These are phyloP conservation scores for Termitomyces sp. DNA, from an alignment of 768 basidiomycete genomes.

Conservation along the genomic window DNA sequence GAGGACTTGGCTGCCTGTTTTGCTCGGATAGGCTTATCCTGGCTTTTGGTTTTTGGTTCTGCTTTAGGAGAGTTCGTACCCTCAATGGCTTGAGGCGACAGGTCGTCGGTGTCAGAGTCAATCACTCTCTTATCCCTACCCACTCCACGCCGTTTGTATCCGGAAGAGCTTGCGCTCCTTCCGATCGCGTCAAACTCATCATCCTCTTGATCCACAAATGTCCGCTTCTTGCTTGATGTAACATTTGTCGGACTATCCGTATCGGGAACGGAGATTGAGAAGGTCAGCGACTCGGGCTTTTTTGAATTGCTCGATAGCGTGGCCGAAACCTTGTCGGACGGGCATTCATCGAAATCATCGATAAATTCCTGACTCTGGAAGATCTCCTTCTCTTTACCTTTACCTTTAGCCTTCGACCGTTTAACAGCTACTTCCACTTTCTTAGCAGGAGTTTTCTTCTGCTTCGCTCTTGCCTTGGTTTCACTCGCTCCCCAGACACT, in stretches of 20 bases:
- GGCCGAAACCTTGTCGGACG: conserved; percentile 5
- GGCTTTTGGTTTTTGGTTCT: conserved; percentile 12
- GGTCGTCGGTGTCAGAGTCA: conserved; percentile 28
- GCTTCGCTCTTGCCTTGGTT: conserved; percentile 16
- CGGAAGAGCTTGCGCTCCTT: neutral
- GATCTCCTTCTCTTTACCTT: conserved; percentile 23
- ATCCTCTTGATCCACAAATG: conserved; percentile 16
- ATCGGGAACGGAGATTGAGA: conserved; percentile 21
- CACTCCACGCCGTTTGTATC: neutral
- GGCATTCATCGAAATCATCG: conserved; percentile 24
- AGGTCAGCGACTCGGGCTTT: conserved; percentile 14
- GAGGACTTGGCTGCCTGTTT: neutral
- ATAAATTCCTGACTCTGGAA: conserved; percentile 43
- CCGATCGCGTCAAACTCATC: conserved; percentile 13
- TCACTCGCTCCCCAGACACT: conserved; percentile 1
- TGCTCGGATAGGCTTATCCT: neutral
- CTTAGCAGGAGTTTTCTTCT: conserved; percentile 21
- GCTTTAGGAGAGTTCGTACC: neutral
- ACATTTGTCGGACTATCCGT: conserved; percentile 14
- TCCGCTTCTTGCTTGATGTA: conserved; percentile 20
- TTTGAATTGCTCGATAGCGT: neutral
- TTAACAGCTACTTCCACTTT: conserved; percentile 14
- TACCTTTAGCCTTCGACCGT: conserved; percentile 19
- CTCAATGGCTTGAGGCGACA: neutral
- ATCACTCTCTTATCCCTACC: conserved; percentile 20